These are phyloP conservation scores for Lichtheimia hyalospora DNA, from an alignment of 371 early-diverging fungal genomes.

Conservation along the genomic window DNA sequence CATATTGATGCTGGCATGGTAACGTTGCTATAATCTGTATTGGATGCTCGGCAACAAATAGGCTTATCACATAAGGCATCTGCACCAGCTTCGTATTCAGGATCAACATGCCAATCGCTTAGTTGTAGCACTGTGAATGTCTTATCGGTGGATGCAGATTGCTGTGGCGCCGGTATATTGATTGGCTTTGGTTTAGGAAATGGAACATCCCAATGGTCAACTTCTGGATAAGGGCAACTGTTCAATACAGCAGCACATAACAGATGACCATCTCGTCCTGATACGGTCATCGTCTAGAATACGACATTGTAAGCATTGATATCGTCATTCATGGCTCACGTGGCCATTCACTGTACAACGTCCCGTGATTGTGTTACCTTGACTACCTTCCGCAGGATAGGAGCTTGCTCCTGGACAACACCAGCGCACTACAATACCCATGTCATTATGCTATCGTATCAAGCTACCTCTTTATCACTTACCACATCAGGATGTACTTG, in stretches of 20 bases:
- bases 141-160: conserved; percentile 13
- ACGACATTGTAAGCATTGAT: neutral
- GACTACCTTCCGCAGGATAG: conserved; percentile 42
- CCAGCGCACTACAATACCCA: conserved; percentile 40
- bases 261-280: conserved; percentile 48
- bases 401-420: conserved; percentile 47
- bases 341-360: too few species aligned
- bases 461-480: conserved; percentile 2
- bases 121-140: conserved; percentile 56
- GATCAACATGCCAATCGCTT: conserved; percentile 68
- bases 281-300: conserved; percentile 45
- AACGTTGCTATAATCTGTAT: conserved; percentile 33
- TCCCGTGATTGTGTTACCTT: conserved; percentile 16
- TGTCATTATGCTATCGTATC: neutral
- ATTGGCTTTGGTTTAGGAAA: conserved; percentile 56
- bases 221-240: conserved; percentile 50
- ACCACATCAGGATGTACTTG: conserved; percentile 41
- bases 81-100: conserved; percentile 50
- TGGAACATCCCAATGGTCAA: conserved; percentile 34
- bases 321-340: neutral
- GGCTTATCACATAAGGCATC: conserved; percentile 55
- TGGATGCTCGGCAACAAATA: conserved; percentile 54
- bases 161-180: conserved; percentile 10
- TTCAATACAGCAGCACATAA: conserved; percentile 42
- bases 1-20: conserved; percentile 32